Conservation (phyloP, 2,329 filamentous ascomycete genomes). For the Colletotrichum karsti region DNA sequence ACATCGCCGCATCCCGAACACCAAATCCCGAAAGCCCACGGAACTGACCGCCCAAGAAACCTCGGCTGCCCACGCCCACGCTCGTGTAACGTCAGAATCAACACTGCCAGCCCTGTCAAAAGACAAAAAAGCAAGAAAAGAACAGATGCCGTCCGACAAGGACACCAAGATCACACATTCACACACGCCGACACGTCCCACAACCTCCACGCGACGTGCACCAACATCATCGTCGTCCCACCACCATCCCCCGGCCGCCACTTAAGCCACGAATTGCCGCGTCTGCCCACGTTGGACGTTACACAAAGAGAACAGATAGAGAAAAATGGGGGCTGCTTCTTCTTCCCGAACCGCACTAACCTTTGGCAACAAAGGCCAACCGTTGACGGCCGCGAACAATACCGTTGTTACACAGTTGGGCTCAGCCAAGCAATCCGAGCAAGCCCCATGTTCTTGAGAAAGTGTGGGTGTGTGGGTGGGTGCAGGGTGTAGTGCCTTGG, state of each 20-base stretch:
- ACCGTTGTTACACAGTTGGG: not conserved
- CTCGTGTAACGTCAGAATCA: too few relatives aligned
- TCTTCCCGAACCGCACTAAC: too few relatives aligned
- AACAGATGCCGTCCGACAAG: not conserved
- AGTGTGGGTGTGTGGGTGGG: not conserved
- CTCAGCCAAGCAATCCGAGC: not conserved
- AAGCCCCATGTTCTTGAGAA: not conserved
- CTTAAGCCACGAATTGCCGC: constrained; percentile 21
- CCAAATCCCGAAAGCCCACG: too few relatives aligned
- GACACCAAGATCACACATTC: not conserved
- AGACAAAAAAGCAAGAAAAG: not conserved
- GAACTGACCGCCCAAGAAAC: too few relatives aligned
- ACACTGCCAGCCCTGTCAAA: not conserved
- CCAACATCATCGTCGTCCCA: not conserved
- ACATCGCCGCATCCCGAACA: not conserved
- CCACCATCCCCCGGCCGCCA: not conserved
- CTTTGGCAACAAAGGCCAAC: not conserved
- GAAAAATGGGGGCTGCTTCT: too few relatives aligned
- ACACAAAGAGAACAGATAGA: not conserved
- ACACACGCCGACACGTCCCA: not conserved
- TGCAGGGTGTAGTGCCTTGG: not conserved
- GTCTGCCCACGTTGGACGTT: constrained; percentile 20
- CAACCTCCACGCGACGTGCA: constrained; percentile 1
- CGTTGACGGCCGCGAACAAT: not conserved
- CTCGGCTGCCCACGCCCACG: too few relatives aligned